Evolutionary conservation across 1,139 yeast species (phyloP).

Genomic region (Saccharomyces pastorianus): DNA sequence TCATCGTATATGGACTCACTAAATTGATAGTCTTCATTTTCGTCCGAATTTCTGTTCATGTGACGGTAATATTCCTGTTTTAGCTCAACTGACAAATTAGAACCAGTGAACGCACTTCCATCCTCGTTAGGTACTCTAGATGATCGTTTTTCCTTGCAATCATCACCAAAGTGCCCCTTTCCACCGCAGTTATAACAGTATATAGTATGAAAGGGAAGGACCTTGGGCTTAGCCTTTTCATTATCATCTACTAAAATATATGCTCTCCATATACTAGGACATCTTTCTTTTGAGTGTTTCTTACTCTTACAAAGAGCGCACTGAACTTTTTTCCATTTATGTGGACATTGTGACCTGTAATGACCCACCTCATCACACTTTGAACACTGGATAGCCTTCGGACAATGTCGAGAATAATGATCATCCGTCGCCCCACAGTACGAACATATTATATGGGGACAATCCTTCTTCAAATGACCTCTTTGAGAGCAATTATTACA

Average conservation of each 20-base stretch:
- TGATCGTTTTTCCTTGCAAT: constrained; percentile 50
- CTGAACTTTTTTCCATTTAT: constrained; percentile 50
- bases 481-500: constrained; percentile 76
- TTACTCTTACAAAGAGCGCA: constrained; percentile 64
- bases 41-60: constrained; percentile 13
- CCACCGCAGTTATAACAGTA: constrained; percentile 79
- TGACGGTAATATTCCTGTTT: constrained; percentile 43
- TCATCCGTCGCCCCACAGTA: constrained; percentile 80
- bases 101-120: constrained; percentile 73
- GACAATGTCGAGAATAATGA: constrained; percentile 78
- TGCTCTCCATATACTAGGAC: constrained; percentile 82
- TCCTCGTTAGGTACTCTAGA: constrained; percentile 59
- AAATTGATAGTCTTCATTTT: constrained; percentile 13
- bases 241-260: constrained; percentile 42
- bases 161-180: constrained; percentile 79
- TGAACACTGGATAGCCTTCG: constrained; percentile 67
- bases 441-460: constrained; percentile 73
- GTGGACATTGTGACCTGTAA: constrained; percentile 53
- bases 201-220: constrained; percentile 38
- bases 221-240: constrained; percentile 20
- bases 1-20: constrained; percentile 4
- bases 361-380: constrained; percentile 79
- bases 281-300: constrained; percentile 59
- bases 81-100: constrained; percentile 51
- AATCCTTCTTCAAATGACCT: constrained; percentile 69